phyloP scores from a whole-genome alignment of 1,284 basidiomycete genomes.

The Rhizoctonia solani region DNA sequence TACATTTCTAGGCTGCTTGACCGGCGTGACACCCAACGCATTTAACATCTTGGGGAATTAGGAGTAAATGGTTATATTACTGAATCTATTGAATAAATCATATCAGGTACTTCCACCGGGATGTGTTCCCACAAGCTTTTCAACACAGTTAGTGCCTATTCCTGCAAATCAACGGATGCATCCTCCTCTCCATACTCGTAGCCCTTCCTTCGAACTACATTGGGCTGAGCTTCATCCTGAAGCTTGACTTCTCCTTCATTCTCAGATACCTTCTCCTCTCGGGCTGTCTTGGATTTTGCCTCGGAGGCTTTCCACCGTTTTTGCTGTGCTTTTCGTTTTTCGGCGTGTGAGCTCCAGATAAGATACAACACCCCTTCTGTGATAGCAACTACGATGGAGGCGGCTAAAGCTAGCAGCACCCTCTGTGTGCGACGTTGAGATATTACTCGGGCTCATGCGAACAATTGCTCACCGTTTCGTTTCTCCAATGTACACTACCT shows the following conservation, averaged over 20 bases:
- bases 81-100: neutral
- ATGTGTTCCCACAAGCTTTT: too few species aligned
- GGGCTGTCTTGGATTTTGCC: neutral
- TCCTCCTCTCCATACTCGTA: conserved; percentile 18
- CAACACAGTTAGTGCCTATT: too few species aligned
- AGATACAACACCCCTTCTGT: conserved; percentile 69
- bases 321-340: conserved; percentile 17
- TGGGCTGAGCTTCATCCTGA: neutral
- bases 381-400: conserved; percentile 56
- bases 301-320: neutral
- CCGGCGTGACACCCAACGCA: neutral
- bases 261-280: conserved; percentile 10
- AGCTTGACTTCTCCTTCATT: neutral
- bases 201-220: neutral
- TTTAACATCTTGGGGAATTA: neutral
- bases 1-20: conserved; percentile 44
- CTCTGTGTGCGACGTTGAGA: conserved; percentile 50
- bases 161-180: neutral
- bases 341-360: conserved; percentile 55
- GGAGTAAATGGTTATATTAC: neutral
- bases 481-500: conserved; percentile 60
- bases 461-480: conserved; percentile 66
- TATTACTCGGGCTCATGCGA: neutral
- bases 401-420: conserved; percentile 58
- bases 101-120: too few species aligned